Conservation (phyloP, 495 filamentous ascomycete genomes). For the Penicillium steckii region DNA sequence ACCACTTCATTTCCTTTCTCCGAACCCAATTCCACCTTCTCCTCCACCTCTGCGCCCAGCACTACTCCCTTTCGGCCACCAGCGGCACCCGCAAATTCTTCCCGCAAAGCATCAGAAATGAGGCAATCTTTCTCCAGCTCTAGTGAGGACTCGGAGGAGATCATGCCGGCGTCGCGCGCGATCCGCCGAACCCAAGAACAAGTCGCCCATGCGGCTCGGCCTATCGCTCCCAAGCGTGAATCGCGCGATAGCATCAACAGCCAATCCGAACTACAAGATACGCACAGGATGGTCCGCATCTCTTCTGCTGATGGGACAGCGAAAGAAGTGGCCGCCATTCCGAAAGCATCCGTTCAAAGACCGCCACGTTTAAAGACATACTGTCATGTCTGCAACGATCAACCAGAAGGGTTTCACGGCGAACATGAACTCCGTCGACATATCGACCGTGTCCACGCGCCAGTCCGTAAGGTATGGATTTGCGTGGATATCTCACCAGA, state of each 20-base stretch:
- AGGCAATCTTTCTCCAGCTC: constrained; percentile 34
- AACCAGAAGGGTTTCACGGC: constrained; percentile 86
- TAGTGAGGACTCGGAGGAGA: constrained; percentile 26
- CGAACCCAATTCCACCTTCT: constrained; percentile 27
- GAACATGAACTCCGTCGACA: constrained; percentile 92
- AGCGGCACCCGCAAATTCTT: constrained; percentile 12
- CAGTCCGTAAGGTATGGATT: constrained; percentile 75
- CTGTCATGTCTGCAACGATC: constrained; percentile 71
- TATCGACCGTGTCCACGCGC: constrained; percentile 73
- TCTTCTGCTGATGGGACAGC: constrained; percentile 58
- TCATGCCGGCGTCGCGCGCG: constrained; percentile 35
- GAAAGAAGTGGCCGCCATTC: constrained; percentile 61
- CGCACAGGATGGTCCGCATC: constrained; percentile 53
- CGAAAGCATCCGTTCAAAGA: constrained; percentile 70
- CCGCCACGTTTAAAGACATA: constrained; percentile 74
- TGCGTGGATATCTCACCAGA: constrained; percentile 65
- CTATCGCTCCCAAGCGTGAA: constrained; percentile 46
- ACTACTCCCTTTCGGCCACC: constrained; percentile 23
- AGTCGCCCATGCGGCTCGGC: constrained; percentile 39
- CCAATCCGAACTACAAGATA: constrained; percentile 29
- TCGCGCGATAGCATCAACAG: constrained; percentile 18
- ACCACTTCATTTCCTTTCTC: constrained; percentile 27
- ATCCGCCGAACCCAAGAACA: constrained; percentile 46
- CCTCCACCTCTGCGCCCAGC: constrained; percentile 38
- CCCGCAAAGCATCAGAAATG: constrained; percentile 32